phyloP scores from a whole-genome alignment of 768 basidiomycete genomes.

The Trametes punicea region DNA sequence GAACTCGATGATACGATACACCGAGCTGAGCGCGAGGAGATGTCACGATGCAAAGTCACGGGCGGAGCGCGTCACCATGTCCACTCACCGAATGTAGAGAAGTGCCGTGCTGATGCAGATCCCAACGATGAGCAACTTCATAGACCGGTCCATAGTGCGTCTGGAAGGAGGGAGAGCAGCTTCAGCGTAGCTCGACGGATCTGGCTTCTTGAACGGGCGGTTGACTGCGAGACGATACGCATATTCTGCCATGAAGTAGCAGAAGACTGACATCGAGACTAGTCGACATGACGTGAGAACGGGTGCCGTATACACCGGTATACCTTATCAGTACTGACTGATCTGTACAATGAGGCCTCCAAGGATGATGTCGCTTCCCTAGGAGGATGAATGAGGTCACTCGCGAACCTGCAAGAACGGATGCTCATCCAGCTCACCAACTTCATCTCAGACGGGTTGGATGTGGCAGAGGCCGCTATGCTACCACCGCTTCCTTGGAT shows the following conservation, averaged over 20 bases:
- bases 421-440: conserved; percentile 3
- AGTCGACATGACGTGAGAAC: not conserved
- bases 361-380: conserved; percentile 31
- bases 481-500: conserved; percentile 41
- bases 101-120: conserved; percentile 25
- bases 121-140: conserved; percentile 27
- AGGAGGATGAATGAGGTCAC: not conserved
- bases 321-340: conserved; percentile 18
- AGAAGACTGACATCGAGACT: conserved; percentile 44
- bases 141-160: conserved; percentile 20
- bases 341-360: conserved; percentile 30
- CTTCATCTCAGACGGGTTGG: conserved; percentile 13
- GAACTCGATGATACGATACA: conserved; percentile 52
- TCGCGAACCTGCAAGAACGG: not conserved
- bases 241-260: conserved; percentile 44
- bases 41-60: not conserved
- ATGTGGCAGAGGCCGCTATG: conserved; percentile 23
- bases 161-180: not conserved
- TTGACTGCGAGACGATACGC: conserved; percentile 37
- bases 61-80: not conserved
- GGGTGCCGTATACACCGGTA: not conserved
- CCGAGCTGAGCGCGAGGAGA: conserved; percentile 31
- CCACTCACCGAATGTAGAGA: conserved; percentile 30
- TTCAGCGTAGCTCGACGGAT: not conserved
- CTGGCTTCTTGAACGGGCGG: conserved; percentile 31